Conservation (phyloP, 1,139 yeast species). For the Debaryomyces sp. region DNA sequence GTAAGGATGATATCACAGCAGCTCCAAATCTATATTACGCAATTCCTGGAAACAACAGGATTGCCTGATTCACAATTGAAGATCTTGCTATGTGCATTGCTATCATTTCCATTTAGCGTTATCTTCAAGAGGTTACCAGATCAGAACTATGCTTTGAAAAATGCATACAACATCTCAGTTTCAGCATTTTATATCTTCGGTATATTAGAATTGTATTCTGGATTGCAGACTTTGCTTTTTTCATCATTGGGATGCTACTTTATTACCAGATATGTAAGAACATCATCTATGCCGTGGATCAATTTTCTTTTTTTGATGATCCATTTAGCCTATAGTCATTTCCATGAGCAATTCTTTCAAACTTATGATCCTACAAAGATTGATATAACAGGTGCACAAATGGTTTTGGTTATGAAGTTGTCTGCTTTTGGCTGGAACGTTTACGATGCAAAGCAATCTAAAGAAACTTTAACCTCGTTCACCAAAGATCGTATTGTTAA, state of each 20-base stretch:
- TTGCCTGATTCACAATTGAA: conserved; percentile 75
- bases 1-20: conserved; percentile 1
- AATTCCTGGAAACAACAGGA: conserved; percentile 55
- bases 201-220: conserved; percentile 66
- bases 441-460: conserved; percentile 65
- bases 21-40: conserved; percentile 36
- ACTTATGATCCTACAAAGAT: conserved; percentile 59
- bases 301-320: conserved; percentile 79
- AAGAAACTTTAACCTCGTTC: conserved; percentile 39
- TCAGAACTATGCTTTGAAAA: conserved; percentile 58
- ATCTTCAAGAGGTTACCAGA: conserved; percentile 85
- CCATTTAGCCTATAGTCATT: conserved; percentile 73
- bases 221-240: conserved; percentile 65
- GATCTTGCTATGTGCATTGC: conserved; percentile 71
- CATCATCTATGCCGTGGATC: conserved; percentile 86
- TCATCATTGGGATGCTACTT: conserved; percentile 72
- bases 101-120: conserved; percentile 86
- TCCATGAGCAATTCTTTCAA: conserved; percentile 65
- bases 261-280: conserved; percentile 64
- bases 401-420: conserved; percentile 95
- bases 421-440: conserved; percentile 94
- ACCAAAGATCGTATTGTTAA: conserved; percentile 64
- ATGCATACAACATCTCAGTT: conserved; percentile 60
- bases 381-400: conserved; percentile 94
- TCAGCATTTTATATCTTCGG: conserved; percentile 77